Conservation (phyloP, 140 eudicot species). For the Cichorium intybus region DNA sequence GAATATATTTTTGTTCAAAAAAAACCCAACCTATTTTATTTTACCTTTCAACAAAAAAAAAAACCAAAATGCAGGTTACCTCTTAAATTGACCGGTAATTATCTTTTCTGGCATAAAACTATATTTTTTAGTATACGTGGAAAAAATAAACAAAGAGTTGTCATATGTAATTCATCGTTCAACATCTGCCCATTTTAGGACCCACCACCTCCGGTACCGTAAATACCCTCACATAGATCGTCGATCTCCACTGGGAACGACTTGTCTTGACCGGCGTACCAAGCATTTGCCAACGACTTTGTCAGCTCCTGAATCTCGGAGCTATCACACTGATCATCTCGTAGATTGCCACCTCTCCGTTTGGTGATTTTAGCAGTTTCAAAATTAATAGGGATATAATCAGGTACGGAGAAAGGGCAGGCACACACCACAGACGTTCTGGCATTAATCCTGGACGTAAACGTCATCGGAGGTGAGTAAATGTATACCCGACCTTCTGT, state of each 20-base stretch:
- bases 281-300: conserved; percentile 18
- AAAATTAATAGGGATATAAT: conserved; percentile 13
- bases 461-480: conserved; percentile 11
- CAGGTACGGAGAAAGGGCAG: conserved; percentile 10
- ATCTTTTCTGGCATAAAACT: no score
- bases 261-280: conserved; percentile 27
- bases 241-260: conserved; percentile 19
- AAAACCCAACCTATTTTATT: no score
- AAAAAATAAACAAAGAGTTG: no score
- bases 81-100: no score
- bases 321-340: conserved; percentile 10
- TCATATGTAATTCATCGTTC: no score
- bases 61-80: no score
- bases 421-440: conserved; percentile 20
- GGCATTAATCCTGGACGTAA: conserved; percentile 33
- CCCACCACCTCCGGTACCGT: no score
- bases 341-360: conserved; percentile 13
- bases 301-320: conserved; percentile 17
- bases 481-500: conserved; percentile 29
- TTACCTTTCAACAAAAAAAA: no score
- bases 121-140: no score
- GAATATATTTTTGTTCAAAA: no score
- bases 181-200: no score
- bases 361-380: no score
- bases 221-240: conserved; percentile 23